Conservation (phyloP, 1,139 yeast genomes). For the Pneumocystis murina region DNA sequence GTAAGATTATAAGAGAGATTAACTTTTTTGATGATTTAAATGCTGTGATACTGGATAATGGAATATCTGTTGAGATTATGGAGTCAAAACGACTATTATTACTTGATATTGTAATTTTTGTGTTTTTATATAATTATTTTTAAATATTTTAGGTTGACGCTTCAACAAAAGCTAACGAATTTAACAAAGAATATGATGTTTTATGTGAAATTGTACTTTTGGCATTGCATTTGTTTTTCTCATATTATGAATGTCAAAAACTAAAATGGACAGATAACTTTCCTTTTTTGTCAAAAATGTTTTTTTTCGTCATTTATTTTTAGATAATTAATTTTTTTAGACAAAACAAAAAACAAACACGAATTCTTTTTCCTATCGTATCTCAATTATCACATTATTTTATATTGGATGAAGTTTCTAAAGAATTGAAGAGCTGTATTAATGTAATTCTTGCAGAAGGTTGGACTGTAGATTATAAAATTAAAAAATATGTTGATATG, state of each 20-base stretch:
- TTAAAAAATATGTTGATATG: not conserved
- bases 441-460: not conserved
- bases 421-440: not conserved
- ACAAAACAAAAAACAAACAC: not conserved
- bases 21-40: not conserved
- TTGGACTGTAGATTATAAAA: not conserved
- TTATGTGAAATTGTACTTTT: not conserved
- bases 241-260: not conserved
- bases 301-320: not conserved
- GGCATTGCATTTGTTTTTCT: not conserved
- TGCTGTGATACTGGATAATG: not conserved
- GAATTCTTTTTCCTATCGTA: not conserved
- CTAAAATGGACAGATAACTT: not conserved
- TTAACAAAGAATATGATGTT: not conserved
- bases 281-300: not conserved
- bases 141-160: not conserved
- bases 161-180: not conserved
- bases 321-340: not conserved
- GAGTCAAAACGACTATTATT: not conserved
- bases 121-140: not conserved
- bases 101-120: not conserved
- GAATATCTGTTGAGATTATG: not conserved
- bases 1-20: not conserved
- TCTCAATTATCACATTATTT: not conserved
- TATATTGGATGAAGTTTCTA: not conserved